These are phyloP conservation scores for Pythium apleroticum DNA, from an alignment of 352 stramenopile genomes.

Conservation along the genomic window DNA sequence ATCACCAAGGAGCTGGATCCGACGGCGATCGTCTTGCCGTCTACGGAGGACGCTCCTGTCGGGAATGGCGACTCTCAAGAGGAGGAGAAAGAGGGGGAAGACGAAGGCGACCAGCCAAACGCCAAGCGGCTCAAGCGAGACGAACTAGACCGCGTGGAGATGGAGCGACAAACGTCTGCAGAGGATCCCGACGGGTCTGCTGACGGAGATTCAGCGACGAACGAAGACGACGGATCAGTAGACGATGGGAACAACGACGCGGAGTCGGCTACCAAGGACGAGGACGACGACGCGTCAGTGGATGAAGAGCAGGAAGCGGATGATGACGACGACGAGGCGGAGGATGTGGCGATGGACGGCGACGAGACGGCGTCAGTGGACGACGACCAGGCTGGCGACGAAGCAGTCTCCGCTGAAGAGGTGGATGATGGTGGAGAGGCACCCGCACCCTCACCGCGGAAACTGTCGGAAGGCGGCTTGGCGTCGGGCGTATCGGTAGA, in stretches of 20 bases:
- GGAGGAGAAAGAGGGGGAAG: constrained; percentile 7
- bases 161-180: constrained; percentile 1
- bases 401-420: constrained; percentile 24
- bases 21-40: constrained; percentile 52
- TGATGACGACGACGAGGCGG: constrained; percentile 34
- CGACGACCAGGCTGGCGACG: constrained; percentile 23
- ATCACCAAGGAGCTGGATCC: constrained; percentile 80
- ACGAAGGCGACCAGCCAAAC: neutral
- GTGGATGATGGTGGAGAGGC: constrained; percentile 19
- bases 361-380: constrained; percentile 21
- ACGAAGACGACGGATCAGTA: constrained; percentile 35
- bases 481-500: constrained; percentile 35
- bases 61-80: neutral
- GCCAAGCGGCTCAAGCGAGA: constrained; percentile 4
- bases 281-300: constrained; percentile 17
- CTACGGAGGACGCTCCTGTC: constrained; percentile 10
- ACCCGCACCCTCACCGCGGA: neutral
- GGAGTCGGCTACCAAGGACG: constrained; percentile 23
- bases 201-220: constrained; percentile 29
- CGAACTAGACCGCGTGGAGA: constrained; percentile 3
- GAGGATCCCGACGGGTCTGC: constrained; percentile 25
- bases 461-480: constrained; percentile 12
- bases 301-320: constrained; percentile 29
- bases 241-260: constrained; percentile 41
- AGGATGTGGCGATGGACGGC: constrained; percentile 15